phyloP scores from a whole-genome alignment of 805 yeast genomes.

The Sugiyamaella floridensis region DNA sequence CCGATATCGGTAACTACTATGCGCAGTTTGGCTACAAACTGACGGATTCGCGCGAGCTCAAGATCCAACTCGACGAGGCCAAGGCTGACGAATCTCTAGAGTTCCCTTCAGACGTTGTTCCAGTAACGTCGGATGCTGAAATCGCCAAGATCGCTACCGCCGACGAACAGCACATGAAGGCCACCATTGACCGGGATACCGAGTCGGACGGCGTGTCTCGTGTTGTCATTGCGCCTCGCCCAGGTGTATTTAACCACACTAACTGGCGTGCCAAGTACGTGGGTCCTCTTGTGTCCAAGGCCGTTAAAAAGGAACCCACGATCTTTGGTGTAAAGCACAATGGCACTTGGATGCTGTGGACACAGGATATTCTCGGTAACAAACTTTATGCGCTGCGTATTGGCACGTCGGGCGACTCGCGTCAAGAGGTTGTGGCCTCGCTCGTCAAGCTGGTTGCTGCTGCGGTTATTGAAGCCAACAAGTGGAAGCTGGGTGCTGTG shows the following conservation, averaged over 20 bases:
- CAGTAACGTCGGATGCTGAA: constrained; percentile 1
- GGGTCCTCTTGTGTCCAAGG: constrained; percentile 12
- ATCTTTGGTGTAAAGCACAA: constrained; percentile 22
- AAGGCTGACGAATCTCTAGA: not conserved
- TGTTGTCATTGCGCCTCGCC: constrained; percentile 17
- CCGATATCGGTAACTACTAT: constrained; percentile 68
- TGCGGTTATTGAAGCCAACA: constrained; percentile 29
- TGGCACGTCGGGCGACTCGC: not conserved
- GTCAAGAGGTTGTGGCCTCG: constrained; percentile 26
- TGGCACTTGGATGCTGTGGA: constrained; percentile 25
- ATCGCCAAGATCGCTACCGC: constrained; percentile 5
- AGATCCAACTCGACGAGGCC: constrained; percentile 3
- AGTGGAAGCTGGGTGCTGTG: constrained; percentile 24
- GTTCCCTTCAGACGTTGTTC: not conserved
- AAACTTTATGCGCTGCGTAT: constrained; percentile 19
- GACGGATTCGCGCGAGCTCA: constrained; percentile 15
- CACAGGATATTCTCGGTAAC: constrained; percentile 20
- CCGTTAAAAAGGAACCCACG: constrained; percentile 13
- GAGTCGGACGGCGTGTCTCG: constrained; percentile 21
- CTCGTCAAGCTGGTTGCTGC: constrained; percentile 25
- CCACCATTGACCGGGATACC: constrained; percentile 7
- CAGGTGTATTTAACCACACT: constrained; percentile 15
- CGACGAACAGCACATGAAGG: constrained; percentile 9
- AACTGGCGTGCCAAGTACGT: constrained; percentile 19
- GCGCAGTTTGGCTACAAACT: constrained; percentile 44